These are phyloP conservation scores for Cytidiella melzeri DNA, from an alignment of 768 basidiomycete species.

Conservation along the genomic window DNA sequence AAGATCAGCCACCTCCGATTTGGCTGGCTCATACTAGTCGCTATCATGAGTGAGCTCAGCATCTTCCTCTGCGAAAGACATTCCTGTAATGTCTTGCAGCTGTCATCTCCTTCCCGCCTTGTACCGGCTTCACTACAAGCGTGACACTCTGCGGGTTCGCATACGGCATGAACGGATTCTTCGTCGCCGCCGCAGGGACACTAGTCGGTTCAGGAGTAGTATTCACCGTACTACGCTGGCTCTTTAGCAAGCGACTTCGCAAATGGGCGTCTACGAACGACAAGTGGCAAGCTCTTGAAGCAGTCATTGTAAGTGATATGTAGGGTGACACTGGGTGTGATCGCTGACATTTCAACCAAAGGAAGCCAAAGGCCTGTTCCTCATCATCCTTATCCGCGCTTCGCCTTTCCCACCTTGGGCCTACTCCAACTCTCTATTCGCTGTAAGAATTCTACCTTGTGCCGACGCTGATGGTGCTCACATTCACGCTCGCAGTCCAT, in stretches of 20 bases:
- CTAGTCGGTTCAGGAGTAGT: conserved; percentile 56
- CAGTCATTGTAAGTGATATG: conserved; percentile 58
- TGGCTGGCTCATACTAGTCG: conserved; percentile 56
- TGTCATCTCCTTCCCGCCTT: conserved; percentile 49
- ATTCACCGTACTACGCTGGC: conserved; percentile 53
- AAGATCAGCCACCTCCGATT: conserved; percentile 49
- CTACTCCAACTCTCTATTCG: conserved; percentile 77
- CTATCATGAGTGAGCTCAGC: conserved; percentile 42
- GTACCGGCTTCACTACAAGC: conserved; percentile 62
- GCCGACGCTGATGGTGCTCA: background rate
- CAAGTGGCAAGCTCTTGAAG: conserved; percentile 74
- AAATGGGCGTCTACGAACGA: conserved; percentile 56
- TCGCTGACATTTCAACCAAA: too few relatives aligned
- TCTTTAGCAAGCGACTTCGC: conserved; percentile 50
- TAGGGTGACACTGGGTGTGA: too few relatives aligned
- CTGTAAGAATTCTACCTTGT: conserved; percentile 40
- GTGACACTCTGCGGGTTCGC: conserved; percentile 74
- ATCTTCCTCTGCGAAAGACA: background rate
- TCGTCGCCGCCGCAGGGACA: conserved; percentile 54
- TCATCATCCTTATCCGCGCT: conserved; percentile 75
- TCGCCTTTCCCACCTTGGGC: conserved; percentile 87
- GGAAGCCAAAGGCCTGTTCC: conserved; percentile 71
- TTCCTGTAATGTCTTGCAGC: conserved; percentile 24
- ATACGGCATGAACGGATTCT: conserved; percentile 74
- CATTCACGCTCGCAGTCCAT: conserved; percentile 46